A percentile compares a stretch with the other conserved stretches of the same genome.
Conservation (phyloP, 2,329 filamentous ascomycete genomes). For the Trichoderma aggressivum region DNA sequence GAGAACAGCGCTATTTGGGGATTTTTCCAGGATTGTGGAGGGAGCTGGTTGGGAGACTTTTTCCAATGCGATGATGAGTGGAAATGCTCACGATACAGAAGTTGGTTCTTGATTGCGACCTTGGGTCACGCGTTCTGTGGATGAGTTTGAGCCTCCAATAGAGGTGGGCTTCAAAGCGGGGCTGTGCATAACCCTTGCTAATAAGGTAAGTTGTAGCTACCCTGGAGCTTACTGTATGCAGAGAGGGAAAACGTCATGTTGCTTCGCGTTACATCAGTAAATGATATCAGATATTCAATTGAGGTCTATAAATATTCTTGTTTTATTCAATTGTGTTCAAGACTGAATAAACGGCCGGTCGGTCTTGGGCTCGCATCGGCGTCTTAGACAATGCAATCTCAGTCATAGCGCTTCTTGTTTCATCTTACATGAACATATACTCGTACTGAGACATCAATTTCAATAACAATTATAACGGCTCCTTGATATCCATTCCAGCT, state of each 20-base stretch:
- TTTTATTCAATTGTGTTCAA: not conserved
- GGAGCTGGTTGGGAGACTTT: not conserved
- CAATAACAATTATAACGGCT: not conserved
- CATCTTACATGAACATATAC: not conserved
- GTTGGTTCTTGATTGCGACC: not conserved
- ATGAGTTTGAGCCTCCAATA: slow-evolving; percentile 1
- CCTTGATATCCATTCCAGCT: not conserved
- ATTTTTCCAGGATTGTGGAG: not conserved
- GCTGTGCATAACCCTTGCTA: not conserved
- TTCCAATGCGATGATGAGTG: not conserved
- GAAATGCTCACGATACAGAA: not conserved
- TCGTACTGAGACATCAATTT: not conserved
- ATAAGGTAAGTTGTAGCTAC: not conserved
- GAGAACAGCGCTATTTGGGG: not conserved
- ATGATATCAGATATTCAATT: not conserved
- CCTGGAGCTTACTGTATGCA: not conserved
- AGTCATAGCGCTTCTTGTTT: not conserved
- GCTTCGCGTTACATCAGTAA: not conserved
- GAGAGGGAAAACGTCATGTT: not conserved
- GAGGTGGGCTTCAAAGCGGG: not conserved
- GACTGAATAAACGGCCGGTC: not conserved
- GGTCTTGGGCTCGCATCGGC: not conserved
- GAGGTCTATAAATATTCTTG: not conserved
- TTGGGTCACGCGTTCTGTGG: slow-evolving; percentile 9
- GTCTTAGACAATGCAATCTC: not conserved